Evolutionary conservation across 75 land plant species (phyloP).

Genomic region (Gnetum montanum): DNA sequence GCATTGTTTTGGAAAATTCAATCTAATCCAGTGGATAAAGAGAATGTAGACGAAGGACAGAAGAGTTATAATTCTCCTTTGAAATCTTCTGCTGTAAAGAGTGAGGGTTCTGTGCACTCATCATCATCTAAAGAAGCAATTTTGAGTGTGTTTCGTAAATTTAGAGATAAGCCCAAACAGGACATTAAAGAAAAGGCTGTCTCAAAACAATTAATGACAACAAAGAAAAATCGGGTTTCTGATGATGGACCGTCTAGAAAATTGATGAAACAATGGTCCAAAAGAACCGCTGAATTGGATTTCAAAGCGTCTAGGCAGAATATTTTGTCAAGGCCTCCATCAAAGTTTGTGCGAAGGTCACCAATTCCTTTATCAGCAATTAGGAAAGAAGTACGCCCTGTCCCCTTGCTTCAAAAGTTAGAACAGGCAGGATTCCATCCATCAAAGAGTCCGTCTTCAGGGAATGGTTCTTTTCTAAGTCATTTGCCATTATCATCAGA

Average conservation of each 20-base stretch:
- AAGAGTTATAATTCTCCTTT: conserved; percentile 2
- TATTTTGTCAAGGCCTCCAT: conserved; percentile 17
- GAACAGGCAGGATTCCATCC: not conserved
- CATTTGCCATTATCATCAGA: not conserved
- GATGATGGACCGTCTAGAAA: not conserved
- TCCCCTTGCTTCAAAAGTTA: not conserved
- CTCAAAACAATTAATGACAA: not conserved
- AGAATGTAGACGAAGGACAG: not conserved
- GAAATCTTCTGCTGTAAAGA: no score
- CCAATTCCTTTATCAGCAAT: conserved; percentile 27
- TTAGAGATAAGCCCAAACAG: conserved; percentile 8
- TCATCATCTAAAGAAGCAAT: conserved; percentile 10
- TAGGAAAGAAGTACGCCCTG: conserved; percentile 11
- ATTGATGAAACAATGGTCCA: not conserved
- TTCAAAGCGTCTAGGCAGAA: not conserved
- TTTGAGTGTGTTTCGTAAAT: conserved; percentile 9
- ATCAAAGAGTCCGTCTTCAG: not conserved
- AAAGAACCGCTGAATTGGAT: not conserved
- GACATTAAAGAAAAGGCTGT: conserved; percentile 8
- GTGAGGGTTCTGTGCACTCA: no score
- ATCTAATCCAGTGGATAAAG: conserved; percentile 20
- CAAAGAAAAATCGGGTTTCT: not conserved
- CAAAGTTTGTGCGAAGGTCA: conserved; percentile 36
- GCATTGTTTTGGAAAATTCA: conserved; percentile 21
- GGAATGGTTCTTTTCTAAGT: conserved; percentile 12